phyloP scores from a whole-genome alignment of 257 asterid genomes.

The Paulownia fortunei region DNA sequence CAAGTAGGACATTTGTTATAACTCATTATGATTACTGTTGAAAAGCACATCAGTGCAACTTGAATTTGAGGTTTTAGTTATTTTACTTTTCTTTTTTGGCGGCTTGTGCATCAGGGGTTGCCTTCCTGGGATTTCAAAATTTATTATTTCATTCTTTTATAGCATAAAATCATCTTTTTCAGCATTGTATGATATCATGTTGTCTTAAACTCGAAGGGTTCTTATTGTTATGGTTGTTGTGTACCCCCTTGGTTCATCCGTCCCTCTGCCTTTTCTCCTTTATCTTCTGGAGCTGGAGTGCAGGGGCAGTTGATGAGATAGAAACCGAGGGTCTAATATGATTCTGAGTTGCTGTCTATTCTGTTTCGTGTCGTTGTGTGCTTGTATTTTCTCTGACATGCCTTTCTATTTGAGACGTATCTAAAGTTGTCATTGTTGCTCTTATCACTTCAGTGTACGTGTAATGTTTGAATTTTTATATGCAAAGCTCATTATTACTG shows the following conservation, averaged over 20 bases:
- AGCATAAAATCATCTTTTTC: neutral
- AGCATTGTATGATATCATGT: neutral
- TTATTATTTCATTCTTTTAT: neutral
- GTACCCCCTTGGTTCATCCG: neutral
- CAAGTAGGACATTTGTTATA: neutral
- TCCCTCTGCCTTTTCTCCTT: neutral
- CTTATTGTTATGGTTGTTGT: no score
- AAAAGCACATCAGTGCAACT: neutral
- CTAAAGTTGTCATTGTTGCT: neutral
- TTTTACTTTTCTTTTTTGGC: no score
- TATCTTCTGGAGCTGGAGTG: neutral
- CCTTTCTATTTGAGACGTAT: neutral
- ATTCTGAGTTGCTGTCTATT: neutral
- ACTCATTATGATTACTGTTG: neutral
- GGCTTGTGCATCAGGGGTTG: neutral
- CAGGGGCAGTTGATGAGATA: neutral
- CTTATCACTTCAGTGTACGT: neutral
- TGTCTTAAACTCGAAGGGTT: no score
- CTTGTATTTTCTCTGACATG: neutral
- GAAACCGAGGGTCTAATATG: neutral
- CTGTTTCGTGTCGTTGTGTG: no score
- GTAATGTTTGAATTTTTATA: conserved; percentile 11
- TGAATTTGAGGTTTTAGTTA: neutral
- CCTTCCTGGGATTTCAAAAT: neutral
- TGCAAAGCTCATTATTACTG: conserved; percentile 35